A percentile compares a stretch with the other conserved stretches of the same genome.
Evolutionary conservation across 1,139 yeast genomes (phyloP).

Genomic region (Magnusiomyces tetraspermus): DNA sequence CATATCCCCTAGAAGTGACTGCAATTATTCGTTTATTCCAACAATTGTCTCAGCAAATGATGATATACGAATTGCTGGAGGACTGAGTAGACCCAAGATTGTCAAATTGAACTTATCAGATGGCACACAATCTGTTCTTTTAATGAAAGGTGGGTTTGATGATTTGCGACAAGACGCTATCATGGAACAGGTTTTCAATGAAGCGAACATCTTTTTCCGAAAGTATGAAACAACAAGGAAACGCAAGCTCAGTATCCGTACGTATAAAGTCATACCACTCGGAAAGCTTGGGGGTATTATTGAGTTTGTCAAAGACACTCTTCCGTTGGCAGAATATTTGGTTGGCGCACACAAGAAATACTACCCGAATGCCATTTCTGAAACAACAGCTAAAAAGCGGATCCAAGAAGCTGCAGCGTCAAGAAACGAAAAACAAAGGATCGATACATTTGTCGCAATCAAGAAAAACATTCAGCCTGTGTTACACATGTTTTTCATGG

Average conservation of each 20-base stretch:
- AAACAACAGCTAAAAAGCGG: conserved; percentile 28
- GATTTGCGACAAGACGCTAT: conserved; percentile 92
- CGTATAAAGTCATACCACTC: conserved; percentile 83
- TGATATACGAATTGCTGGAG: conserved; percentile 55
- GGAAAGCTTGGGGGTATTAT: conserved; percentile 84
- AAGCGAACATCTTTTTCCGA: conserved; percentile 63
- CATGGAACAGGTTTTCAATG: conserved; percentile 93
- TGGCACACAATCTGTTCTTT: conserved; percentile 49
- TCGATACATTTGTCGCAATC: conserved; percentile 44
- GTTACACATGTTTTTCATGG: conserved; percentile 59
- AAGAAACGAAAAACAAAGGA: conserved; percentile 37
- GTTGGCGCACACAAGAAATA: conserved; percentile 46
- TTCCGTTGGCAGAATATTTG: conserved; percentile 60
- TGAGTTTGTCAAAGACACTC: conserved; percentile 77
- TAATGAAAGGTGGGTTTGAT: conserved; percentile 80
- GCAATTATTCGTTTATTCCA: conserved; percentile 44
- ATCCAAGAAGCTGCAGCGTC: neutral
- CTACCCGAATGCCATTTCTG: conserved; percentile 39
- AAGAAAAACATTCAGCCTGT: conserved; percentile 53
- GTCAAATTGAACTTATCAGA: conserved; percentile 44
- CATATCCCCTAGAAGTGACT: conserved; percentile 37
- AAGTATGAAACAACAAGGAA: conserved; percentile 49
- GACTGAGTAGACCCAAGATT: conserved; percentile 81
- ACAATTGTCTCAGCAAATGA: conserved; percentile 40
- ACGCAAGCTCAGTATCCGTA: conserved; percentile 54